These are phyloP conservation scores for Echinosophora koreensis DNA, from an alignment of 306 rosid genomes.

Conservation along the genomic window DNA sequence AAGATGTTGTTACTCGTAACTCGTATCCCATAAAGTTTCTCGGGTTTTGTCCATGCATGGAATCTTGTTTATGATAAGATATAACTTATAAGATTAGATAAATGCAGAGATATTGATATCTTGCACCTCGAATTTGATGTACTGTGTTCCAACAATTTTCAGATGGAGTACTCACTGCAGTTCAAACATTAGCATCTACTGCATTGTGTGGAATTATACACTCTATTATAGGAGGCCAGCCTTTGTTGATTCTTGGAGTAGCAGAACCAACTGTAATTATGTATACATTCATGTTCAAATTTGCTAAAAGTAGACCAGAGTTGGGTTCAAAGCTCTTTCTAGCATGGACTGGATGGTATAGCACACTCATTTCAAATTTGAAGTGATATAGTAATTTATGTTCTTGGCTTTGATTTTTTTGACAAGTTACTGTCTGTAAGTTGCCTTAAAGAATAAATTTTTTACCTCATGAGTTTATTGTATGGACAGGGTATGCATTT, in stretches of 20 bases:
- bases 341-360: slow-evolving; percentile 88
- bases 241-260: slow-evolving; percentile 83
- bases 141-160: slow-evolving; percentile 41
- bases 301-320: slow-evolving; percentile 74
- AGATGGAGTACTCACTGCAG: slow-evolving; percentile 87
- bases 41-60: neutral
- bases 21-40: slow-evolving; percentile 14
- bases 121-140: slow-evolving; percentile 36
- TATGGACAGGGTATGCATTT: slow-evolving; percentile 74
- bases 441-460: neutral
- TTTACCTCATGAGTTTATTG: slow-evolving; percentile 28
- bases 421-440: neutral
- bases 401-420: slow-evolving; percentile 4
- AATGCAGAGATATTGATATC: neutral
- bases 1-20: neutral
- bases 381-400: slow-evolving; percentile 15
- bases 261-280: slow-evolving; percentile 90
- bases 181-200: slow-evolving; percentile 86
- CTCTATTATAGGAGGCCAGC: slow-evolving; percentile 85
- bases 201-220: slow-evolving; percentile 85
- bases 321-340: slow-evolving; percentile 83
- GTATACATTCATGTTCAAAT: slow-evolving; percentile 87
- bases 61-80: slow-evolving; percentile 15
- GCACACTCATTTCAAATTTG: slow-evolving; percentile 22
- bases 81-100: neutral